Conservation (phyloP, 495 filamentous ascomycete genomes). For the Tuber borchii region DNA sequence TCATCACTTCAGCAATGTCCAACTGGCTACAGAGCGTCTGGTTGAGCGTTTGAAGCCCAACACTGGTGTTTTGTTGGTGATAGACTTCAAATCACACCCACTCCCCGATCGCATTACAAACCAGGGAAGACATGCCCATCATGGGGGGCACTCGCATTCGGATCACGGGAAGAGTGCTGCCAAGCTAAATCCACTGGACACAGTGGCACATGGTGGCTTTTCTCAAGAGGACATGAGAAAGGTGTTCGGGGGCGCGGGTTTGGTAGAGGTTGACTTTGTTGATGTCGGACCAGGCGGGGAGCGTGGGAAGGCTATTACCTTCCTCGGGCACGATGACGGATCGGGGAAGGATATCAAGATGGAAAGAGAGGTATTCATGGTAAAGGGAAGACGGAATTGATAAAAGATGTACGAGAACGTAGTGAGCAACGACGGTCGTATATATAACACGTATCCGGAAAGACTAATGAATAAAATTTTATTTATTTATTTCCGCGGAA, state of each 20-base stretch:
- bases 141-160: constrained; percentile 2
- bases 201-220: constrained; percentile 49
- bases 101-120: constrained; percentile 34
- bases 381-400: constrained; percentile 28
- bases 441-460: background rate
- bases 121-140: constrained; percentile 21
- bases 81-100: constrained; percentile 49
- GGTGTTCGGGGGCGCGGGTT: constrained; percentile 47
- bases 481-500: background rate
- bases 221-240: constrained; percentile 45
- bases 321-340: constrained; percentile 7
- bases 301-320: constrained; percentile 22
- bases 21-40: constrained; percentile 48
- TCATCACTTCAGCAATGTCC: constrained; percentile 56
- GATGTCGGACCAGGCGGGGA: constrained; percentile 26
- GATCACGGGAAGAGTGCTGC: constrained; percentile 25
- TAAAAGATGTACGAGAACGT: background rate
- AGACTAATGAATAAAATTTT: background rate
- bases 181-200: constrained; percentile 31
- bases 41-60: constrained; percentile 51
- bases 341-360: constrained; percentile 12
- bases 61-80: constrained; percentile 50
- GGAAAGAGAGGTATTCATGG: constrained; percentile 31
- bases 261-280: constrained; percentile 43
- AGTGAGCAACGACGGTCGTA: background rate